phyloP scores from a whole-genome alignment of 768 basidiomycete genomes.

The Boletus bicolor region DNA sequence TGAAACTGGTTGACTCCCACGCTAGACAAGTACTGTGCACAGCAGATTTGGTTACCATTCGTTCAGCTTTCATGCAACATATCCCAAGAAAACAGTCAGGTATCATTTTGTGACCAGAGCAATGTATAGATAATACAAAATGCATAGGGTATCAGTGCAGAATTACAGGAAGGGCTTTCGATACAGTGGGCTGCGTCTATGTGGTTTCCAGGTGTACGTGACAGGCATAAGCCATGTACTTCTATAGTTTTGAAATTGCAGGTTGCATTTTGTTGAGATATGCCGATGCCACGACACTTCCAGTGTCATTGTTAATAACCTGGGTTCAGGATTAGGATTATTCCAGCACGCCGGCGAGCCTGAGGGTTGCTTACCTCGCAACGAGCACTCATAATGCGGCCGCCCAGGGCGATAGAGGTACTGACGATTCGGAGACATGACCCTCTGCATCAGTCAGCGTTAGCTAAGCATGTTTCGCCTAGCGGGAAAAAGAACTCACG shows the following conservation, averaged over 20 bases:
- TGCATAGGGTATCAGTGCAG: conserved; percentile 21
- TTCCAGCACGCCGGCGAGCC: background rate
- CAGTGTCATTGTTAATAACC: conserved; percentile 58
- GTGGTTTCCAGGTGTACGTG: conserved; percentile 11
- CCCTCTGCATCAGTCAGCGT: conserved; percentile 40
- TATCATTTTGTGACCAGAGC: background rate
- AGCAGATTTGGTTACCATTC: no score
- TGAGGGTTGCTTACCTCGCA: conserved; percentile 53
- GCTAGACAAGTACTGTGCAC: background rate
- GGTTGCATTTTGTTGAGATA: conserved; percentile 77
- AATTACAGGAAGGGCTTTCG: conserved; percentile 15
- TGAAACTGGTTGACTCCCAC: background rate
- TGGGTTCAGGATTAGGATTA: conserved; percentile 23
- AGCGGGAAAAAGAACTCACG: conserved; percentile 39
- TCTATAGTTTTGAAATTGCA: conserved; percentile 43
- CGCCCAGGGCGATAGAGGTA: conserved; percentile 64
- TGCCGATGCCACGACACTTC: conserved; percentile 61
- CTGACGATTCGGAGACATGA: conserved; percentile 57
- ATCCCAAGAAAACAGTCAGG: conserved; percentile 8
- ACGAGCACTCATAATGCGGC: conserved; percentile 64
- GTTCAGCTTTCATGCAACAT: background rate
- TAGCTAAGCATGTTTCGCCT: conserved; percentile 3
- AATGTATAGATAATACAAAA: conserved; percentile 19
- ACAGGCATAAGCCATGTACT: background rate
- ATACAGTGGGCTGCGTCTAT: conserved; percentile 24